Percentiles rank a stretch among this genome's conserved stretches.
Evolutionary conservation across 179 eudicot species (phyloP).

Genomic region (Camellia oleifera): DNA sequence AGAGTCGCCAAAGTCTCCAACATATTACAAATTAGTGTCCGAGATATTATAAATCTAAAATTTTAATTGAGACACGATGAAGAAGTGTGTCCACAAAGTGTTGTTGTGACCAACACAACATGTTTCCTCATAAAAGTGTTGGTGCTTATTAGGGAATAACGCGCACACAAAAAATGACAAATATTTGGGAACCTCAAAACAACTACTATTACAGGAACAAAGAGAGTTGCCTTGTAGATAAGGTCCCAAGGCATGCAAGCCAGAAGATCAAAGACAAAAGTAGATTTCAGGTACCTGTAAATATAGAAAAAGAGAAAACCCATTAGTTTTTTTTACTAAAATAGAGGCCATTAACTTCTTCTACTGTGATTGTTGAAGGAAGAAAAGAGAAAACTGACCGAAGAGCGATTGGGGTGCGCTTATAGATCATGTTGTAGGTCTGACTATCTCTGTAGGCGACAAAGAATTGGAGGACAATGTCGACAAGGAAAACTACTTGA

Average conservation of each 20-base stretch:
- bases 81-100: neutral
- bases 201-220: neutral
- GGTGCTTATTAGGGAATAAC: neutral
- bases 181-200: neutral
- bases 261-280: slow-evolving; percentile 66
- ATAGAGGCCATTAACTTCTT: neutral
- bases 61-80: neutral
- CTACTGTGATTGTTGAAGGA: neutral
- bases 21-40: neutral
- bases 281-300: slow-evolving; percentile 74
- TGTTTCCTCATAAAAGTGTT: too few relatives aligned
- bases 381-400: slow-evolving; percentile 38
- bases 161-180: neutral
- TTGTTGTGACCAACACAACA: too few relatives aligned
- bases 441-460: slow-evolving; percentile 72
- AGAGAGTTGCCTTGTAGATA: slow-evolving; percentile 62
- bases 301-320: neutral
- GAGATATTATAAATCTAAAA: neutral
- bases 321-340: neutral
- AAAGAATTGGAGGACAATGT: slow-evolving; percentile 71
- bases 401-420: slow-evolving; percentile 57
- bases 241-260: slow-evolving; percentile 92
- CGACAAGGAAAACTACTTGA: slow-evolving; percentile 76
- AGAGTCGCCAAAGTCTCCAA: too few relatives aligned
- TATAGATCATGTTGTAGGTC: slow-evolving; percentile 62